Percentiles rank a stretch among this genome's conserved stretches.
These are phyloP conservation scores for Suillus plorans DNA, from an alignment of 768 basidiomycete species.

Conservation along the genomic window DNA sequence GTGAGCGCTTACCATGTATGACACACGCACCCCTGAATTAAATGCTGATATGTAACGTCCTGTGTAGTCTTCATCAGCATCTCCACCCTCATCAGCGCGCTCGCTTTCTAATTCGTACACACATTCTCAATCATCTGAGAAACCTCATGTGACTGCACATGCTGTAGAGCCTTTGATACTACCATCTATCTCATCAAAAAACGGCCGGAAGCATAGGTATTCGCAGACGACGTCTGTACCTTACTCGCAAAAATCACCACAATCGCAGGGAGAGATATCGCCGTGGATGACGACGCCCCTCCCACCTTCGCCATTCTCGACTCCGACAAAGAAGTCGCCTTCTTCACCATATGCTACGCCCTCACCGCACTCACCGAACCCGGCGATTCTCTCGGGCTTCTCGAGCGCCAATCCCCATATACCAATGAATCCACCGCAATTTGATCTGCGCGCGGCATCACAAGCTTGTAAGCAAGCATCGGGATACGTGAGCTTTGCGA, in stretches of 20 bases:
- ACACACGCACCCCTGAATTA: neutral
- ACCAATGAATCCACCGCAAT: constrained; percentile 39
- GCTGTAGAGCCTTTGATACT: constrained; percentile 16
- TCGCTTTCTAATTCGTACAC: constrained; percentile 25
- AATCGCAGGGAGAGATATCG: constrained; percentile 18
- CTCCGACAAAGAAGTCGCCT: constrained; percentile 23
- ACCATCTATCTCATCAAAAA: constrained; percentile 3
- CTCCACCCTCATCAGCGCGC: constrained; percentile 29
- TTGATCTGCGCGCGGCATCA: constrained; percentile 65
- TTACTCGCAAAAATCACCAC: constrained; percentile 13
- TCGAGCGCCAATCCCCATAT: constrained; percentile 16
- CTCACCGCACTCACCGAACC: constrained; percentile 12
- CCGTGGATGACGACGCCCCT: constrained; percentile 29
- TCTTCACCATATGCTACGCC: constrained; percentile 6
- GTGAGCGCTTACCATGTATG: constrained; percentile 18
- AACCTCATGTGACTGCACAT: constrained; percentile 21
- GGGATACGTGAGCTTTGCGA: constrained; percentile 69
- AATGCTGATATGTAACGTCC: constrained; percentile 5
- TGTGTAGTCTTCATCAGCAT: constrained; percentile 24
- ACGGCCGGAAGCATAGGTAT: constrained; percentile 11
- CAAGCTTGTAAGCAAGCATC: constrained; percentile 53
- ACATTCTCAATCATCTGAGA: constrained; percentile 28
- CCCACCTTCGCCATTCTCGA: constrained; percentile 31
- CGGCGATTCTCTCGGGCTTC: constrained; percentile 12
- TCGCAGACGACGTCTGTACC: constrained; percentile 16